Conservation (phyloP, 768 basidiomycete species). For the Sporobolomyces roseus region DNA sequence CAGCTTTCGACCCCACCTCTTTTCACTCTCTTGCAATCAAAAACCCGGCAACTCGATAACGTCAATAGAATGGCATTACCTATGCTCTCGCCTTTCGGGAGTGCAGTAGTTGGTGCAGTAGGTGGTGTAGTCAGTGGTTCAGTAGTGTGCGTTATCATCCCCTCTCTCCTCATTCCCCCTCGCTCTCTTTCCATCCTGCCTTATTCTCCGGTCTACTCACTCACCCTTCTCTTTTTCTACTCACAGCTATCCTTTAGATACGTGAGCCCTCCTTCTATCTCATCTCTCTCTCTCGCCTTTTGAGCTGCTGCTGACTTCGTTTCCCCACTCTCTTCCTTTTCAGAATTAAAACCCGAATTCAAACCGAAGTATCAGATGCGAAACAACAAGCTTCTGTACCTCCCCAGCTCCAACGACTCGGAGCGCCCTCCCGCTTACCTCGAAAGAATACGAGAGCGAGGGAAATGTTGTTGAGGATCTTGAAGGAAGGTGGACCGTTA, state of each 20-base stretch:
- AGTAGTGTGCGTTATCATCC: slow-evolving; percentile 55
- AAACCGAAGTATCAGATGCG: slow-evolving; percentile 57
- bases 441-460: slow-evolving; percentile 56
- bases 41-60: not conserved
- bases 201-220: not conserved
- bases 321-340: slow-evolving; percentile 6
- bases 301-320: not conserved
- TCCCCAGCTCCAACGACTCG: slow-evolving; percentile 53
- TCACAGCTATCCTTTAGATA: slow-evolving; percentile 85
- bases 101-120: slow-evolving; percentile 85
- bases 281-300: not conserved
- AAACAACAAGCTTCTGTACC: not conserved
- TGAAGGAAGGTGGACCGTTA: slow-evolving; percentile 71
- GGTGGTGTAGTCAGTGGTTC: slow-evolving; percentile 91
- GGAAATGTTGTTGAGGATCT: slow-evolving; percentile 64
- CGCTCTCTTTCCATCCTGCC: not conserved
- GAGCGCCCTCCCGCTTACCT: slow-evolving; percentile 51
- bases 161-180: not conserved
- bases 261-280: slow-evolving; percentile 53
- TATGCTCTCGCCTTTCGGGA: slow-evolving; percentile 74
- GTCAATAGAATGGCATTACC: no score
- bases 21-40: not conserved
- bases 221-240: slow-evolving; percentile 6
- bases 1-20: not conserved
- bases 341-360: slow-evolving; percentile 92